Percentiles rank a stretch among this genome's conserved stretches.
Conservation (phyloP, 257 asterid genomes). For the Vinca minor region DNA sequence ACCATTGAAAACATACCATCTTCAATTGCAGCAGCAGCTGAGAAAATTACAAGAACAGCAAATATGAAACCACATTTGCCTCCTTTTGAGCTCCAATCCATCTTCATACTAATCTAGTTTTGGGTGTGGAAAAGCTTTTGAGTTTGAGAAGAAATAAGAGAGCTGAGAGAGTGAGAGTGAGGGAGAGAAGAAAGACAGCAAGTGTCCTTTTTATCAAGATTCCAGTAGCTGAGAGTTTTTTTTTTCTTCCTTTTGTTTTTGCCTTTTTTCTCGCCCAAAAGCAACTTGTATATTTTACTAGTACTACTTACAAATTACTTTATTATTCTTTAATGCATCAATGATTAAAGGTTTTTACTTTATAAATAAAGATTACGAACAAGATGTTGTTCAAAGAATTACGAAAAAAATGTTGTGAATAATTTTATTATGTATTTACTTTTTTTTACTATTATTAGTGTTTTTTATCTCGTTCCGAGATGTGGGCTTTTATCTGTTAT, state of each 20-base stretch:
- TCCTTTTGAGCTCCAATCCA: constrained; percentile 26
- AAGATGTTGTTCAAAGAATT: too few species aligned
- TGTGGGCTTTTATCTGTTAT: too few species aligned
- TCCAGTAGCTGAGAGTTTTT: constrained; percentile 15
- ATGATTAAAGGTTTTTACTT: neutral
- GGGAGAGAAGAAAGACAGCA: constrained; percentile 14
- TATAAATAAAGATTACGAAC: too few species aligned
- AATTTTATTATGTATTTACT: too few species aligned
- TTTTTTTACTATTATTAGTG: too few species aligned
- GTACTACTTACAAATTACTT: too few species aligned
- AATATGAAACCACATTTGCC: constrained; percentile 20
- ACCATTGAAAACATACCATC: constrained; percentile 39
- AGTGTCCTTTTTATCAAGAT: constrained; percentile 38
- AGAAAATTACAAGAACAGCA: constrained; percentile 17
- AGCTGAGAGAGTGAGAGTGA: neutral
- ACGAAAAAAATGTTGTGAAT: too few species aligned
- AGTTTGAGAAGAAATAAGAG: neutral
- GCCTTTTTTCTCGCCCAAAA: neutral
- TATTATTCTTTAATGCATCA: too few species aligned
- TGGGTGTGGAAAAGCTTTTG: neutral
- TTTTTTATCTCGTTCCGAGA: too few species aligned
- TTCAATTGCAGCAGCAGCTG: constrained; percentile 26
- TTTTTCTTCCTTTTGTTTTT: too few species aligned
- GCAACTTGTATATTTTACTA: neutral
- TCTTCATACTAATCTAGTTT: constrained; percentile 14